Base-by-base conservation (phyloP, 2,329 filamentous ascomycete genomes). In the Gremmenia infestans region DNA sequence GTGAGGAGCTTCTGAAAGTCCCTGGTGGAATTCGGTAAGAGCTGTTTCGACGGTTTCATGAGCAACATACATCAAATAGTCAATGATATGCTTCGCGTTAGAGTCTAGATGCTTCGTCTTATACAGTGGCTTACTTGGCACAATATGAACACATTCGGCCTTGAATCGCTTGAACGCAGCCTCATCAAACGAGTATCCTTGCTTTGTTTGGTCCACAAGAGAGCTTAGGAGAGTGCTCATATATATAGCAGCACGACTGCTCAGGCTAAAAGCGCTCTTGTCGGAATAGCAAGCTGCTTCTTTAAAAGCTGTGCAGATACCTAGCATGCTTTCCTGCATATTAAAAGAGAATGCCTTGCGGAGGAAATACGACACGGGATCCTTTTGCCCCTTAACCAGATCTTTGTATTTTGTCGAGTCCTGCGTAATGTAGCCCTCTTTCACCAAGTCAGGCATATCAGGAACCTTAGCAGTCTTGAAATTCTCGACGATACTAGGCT, bases 251-350 rank as follows among this genome's bases (percentile, higher is more conserved):
- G 68, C 69, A 37, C 86, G 80, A 0, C 70, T 75, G 22, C 80
- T 78, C 12, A 78, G 75, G 12, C 77, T 74, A 58, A 17, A 17
- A 22, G 11, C 9, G 19, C 17, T 45, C 4, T 23, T 23, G 2
- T 45, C n/a, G n/a, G 17, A 45, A 12, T 91, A 91, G 36, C 81
- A 83, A 0, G 85, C 70, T 4, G 72, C 75, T 50, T 89, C 84
- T 58, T 88, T 86, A 67, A 78, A 82, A 4, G 74, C 78, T 0
- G 88, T 92, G 54, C 81, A 85, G 0, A 73, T 72, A 0, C 89
- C 88, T 2, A 93, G 75, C 23, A 85, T 71, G 6, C 75, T 78
- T 1, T 76, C 75, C 43, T 78, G 69, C 67, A 82, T 76, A 32
- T 81, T 81, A 66, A 88, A 89, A 0, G 68, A 63, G 47, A 91